Evolutionary conservation across 768 basidiomycete species (phyloP).

Genomic region (Psilocybe sp.): DNA sequence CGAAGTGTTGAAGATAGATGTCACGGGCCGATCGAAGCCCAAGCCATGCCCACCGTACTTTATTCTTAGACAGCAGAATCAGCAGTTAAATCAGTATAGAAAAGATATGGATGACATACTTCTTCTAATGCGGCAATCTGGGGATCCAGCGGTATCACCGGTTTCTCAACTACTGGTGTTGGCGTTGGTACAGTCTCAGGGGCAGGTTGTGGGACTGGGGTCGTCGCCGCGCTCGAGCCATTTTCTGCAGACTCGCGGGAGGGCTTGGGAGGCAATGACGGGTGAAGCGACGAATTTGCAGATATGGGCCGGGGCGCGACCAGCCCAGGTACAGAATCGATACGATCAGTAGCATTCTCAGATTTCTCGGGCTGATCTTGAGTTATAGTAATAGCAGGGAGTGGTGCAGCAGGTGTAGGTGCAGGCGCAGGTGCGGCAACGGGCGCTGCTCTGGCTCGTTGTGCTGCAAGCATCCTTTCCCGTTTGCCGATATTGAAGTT

Average conservation of each 20-base stretch:
- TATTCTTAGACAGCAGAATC: constrained; percentile 46
- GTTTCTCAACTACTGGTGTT: constrained; percentile 17
- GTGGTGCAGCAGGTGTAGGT: constrained; percentile 8
- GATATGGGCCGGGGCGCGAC: constrained; percentile 28
- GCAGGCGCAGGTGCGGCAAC: constrained; percentile 21
- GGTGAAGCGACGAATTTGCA: constrained; percentile 51
- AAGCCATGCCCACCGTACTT: constrained; percentile 78
- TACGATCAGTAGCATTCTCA: constrained; percentile 2
- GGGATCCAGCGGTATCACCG: constrained; percentile 22
- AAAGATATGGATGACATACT: constrained; percentile 33
- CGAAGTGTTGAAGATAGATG: constrained; percentile 70
- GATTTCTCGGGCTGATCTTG: constrained; percentile 8
- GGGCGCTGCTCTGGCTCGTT: constrained; percentile 22
- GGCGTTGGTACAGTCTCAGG: constrained; percentile 21
- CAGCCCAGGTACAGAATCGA: constrained; percentile 10
- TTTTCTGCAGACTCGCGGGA: constrained; percentile 19
- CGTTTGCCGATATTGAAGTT: constrained; percentile 59
- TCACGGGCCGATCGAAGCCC: constrained; percentile 76
- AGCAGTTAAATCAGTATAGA: neutral
- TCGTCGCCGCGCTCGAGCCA: constrained; percentile 20
- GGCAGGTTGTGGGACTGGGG: constrained; percentile 23
- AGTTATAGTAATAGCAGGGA: constrained; percentile 12
- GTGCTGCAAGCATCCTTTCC: constrained; percentile 35
- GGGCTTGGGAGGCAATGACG: constrained; percentile 73
- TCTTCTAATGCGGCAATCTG: constrained; percentile 61